Conservation (phyloP, 306 rosid genomes). For the Albizia julibrissin region DNA sequence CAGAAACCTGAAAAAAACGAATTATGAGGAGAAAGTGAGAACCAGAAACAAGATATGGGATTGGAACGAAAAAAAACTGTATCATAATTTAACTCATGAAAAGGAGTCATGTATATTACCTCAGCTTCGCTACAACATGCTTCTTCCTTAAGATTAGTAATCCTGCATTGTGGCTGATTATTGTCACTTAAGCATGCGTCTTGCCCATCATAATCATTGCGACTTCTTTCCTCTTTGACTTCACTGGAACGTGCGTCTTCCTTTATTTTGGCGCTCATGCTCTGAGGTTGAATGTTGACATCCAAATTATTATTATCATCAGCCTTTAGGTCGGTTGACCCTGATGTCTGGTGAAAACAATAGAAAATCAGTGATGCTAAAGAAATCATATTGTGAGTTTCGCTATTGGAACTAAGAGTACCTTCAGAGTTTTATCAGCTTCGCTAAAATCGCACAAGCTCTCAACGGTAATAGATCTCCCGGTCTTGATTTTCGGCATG, state of each 20-base stretch:
- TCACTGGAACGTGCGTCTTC: slow-evolving; percentile 30
- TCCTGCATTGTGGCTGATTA: background rate
- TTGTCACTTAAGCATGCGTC: slow-evolving; percentile 26
- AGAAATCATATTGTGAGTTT: background rate
- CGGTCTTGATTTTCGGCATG: slow-evolving; percentile 85
- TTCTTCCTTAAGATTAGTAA: slow-evolving; percentile 2
- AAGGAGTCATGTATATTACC: background rate
- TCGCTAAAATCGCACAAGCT: slow-evolving; percentile 80
- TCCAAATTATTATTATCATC: slow-evolving; percentile 37
- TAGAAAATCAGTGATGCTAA: slow-evolving; percentile 7
- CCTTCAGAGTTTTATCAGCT: slow-evolving; percentile 69
- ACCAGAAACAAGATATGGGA: background rate
- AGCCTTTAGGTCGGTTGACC: slow-evolving; percentile 19
- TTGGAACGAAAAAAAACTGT: background rate
- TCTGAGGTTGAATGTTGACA: slow-evolving; percentile 36
- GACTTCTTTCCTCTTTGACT: slow-evolving; percentile 36
- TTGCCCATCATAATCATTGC: slow-evolving; percentile 22
- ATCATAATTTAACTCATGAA: background rate
- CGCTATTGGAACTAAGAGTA: slow-evolving; percentile 26
- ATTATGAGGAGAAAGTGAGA: background rate
- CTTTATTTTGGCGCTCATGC: slow-evolving; percentile 37
- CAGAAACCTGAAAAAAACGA: background rate
- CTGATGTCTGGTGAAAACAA: slow-evolving; percentile 50
- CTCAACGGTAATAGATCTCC: slow-evolving; percentile 71
- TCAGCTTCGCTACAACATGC: background rate